Conservation (phyloP, 176 grass and related monocot species). For the Musa troglodytarum region DNA sequence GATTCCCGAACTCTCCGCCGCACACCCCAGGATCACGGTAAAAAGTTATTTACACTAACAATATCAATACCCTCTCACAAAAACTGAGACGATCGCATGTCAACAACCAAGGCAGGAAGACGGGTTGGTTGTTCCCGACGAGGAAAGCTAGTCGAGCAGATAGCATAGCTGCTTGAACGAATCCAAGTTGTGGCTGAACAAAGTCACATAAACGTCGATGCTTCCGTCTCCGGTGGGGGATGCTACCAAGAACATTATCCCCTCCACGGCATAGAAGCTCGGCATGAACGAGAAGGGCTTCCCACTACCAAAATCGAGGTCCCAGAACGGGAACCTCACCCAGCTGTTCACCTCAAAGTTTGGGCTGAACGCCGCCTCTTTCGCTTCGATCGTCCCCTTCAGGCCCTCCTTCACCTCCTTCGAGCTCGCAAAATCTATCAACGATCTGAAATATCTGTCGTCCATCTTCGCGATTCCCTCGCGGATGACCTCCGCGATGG, state of each 20-base stretch:
- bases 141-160: not conserved
- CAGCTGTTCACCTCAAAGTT: slow-evolving; percentile 38
- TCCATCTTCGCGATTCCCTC: slow-evolving; percentile 18
- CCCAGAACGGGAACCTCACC: slow-evolving; percentile 24
- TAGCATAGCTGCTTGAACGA: slow-evolving; percentile 15
- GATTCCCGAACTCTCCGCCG: too few species aligned
- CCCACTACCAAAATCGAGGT: slow-evolving; percentile 27
- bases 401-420: slow-evolving; percentile 18
- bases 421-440: slow-evolving; percentile 25
- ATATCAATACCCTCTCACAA: too few species aligned
- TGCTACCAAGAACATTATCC: slow-evolving; percentile 23
- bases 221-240: slow-evolving; percentile 18
- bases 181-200: slow-evolving; percentile 15
- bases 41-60: too few species aligned
- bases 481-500: slow-evolving; percentile 21
- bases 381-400: not conserved
- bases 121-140: too few species aligned
- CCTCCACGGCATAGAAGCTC: slow-evolving; percentile 25
- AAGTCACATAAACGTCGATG: slow-evolving; percentile 22
- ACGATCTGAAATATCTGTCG: slow-evolving; percentile 29
- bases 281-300: slow-evolving; percentile 28
- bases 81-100: too few species aligned
- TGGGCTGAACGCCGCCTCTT: slow-evolving; percentile 10
- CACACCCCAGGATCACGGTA: too few species aligned
- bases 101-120: too few species aligned